phyloP scores from a whole-genome alignment of 2,329 filamentous ascomycete species.

The Tolypocladium paradoxum region DNA sequence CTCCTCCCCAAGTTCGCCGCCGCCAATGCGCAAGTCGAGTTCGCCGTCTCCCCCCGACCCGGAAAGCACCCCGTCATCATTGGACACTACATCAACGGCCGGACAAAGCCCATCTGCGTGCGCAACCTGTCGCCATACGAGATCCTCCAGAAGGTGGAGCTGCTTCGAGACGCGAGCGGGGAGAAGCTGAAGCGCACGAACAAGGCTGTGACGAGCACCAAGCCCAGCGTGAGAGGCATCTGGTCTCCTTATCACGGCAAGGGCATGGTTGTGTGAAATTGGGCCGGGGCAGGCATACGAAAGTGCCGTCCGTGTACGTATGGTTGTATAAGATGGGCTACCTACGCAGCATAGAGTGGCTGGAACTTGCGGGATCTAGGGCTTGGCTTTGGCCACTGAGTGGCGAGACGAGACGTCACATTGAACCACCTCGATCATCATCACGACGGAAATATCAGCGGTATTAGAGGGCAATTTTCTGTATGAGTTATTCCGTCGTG shows the following conservation, averaged over 20 bases:
- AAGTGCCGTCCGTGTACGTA: constrained; percentile 4
- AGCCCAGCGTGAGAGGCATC: constrained; percentile 56
- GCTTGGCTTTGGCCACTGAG: background rate
- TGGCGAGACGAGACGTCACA: background rate
- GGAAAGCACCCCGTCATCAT: constrained; percentile 79
- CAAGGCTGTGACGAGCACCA: constrained; percentile 55
- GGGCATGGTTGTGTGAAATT: constrained; percentile 38
- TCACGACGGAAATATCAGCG: background rate
- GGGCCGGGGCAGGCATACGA: background rate
- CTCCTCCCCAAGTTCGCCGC: constrained; percentile 68
- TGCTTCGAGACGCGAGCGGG: constrained; percentile 64
- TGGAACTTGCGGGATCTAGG: constrained; percentile 8
- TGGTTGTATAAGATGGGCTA: constrained; percentile 15
- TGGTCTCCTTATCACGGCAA: constrained; percentile 62
- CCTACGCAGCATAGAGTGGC: constrained; percentile 16
- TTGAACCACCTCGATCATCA: background rate
- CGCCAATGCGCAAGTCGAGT: constrained; percentile 78
- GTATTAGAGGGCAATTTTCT: background rate
- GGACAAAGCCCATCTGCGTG: constrained; percentile 77
- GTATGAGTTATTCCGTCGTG: background rate
- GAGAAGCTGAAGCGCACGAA: constrained; percentile 57
- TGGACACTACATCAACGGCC: constrained; percentile 87
- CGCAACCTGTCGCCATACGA: constrained; percentile 73
- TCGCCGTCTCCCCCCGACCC: constrained; percentile 84
- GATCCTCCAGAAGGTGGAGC: constrained; percentile 67